Base-by-base conservation (phyloP, 768 basidiomycete genomes). In the Mycena venus region DNA sequence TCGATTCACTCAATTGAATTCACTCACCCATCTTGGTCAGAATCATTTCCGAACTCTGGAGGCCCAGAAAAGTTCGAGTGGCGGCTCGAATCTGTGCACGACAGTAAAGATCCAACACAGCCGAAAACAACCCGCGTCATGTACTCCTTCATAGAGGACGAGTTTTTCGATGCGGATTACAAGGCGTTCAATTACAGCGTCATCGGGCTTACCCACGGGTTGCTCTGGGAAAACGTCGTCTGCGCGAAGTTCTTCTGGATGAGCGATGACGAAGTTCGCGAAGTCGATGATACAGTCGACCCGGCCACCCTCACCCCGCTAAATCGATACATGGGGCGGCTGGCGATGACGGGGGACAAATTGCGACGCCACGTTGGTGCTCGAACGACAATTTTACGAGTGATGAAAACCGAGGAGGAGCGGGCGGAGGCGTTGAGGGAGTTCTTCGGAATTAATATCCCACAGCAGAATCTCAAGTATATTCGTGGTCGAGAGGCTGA, bases 91-190 rank as follows among this genome's bases (percentile, higher is more conserved):
- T 56, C 63, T 2, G 21, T 75, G 17, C 74, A 67, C 29, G 47
- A 53, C 17, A 44, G 15, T 7, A 36, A 63, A 8, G 73, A 74
- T 10, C 34, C 31, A 9, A 32, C 38, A 2, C 32, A 58, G 49
- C 64, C 65, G 2, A 25, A 47, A 14, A 68, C 70, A 5, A 51
- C 64, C n/a, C 77, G 77, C 47, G 68, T 79, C 32, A 55, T 79
- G 62, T 80, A 79, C 64, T 72, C 78, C 7, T 79, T 80, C 63
- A 73, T 77, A 25, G 79, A 80, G 59, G 75, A 75, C 66, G 79
- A 80, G 34, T 80, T 79, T 32, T 80, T 79, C 70, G 62, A 64
- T 3, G 69, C 61, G 19, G 79, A 80, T 44, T 76, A 69, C 53
- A 56, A 51, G 15, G 64, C 65, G 2, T 51, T 47, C 40, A 75